Conservation (phyloP, 2,329 filamentous ascomycete genomes). For the Colletotrichum limetticola region DNA sequence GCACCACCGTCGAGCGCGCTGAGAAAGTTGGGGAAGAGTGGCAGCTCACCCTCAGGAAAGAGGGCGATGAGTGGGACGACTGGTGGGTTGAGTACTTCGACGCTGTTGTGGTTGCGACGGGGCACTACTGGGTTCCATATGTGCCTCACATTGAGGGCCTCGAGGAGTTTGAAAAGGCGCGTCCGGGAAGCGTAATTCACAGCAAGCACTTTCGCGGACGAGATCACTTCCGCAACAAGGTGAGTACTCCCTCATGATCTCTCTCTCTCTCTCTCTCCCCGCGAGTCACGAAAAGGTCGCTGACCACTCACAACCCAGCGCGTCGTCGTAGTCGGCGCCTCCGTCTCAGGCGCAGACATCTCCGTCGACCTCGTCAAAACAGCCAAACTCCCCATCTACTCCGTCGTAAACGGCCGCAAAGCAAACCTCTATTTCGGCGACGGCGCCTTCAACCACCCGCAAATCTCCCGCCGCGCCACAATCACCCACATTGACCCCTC, state of each 20-base stretch:
- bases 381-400: conserved; percentile 59
- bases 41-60: conserved; percentile 61
- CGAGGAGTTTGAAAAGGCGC: conserved; percentile 54
- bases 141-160: conserved; percentile 61
- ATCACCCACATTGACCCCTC: conserved; percentile 56
- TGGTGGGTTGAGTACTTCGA: conserved; percentile 75
- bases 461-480: conserved; percentile 58
- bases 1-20: conserved; percentile 70
- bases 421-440: conserved; percentile 67
- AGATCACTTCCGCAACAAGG: conserved; percentile 56
- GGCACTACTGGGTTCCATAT: conserved; percentile 70
- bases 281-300: not conserved
- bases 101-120: conserved; percentile 68
- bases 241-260: too few relatives aligned
- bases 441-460: conserved; percentile 68
- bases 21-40: conserved; percentile 62
- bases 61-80: conserved; percentile 53
- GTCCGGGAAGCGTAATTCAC: conserved; percentile 63
- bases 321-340: conserved; percentile 71
- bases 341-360: conserved; percentile 73
- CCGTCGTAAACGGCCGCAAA: conserved; percentile 60
- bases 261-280: too few relatives aligned
- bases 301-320: conserved; percentile 47
- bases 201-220: conserved; percentile 64
- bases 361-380: conserved; percentile 61